phyloP scores from a whole-genome alignment of 169 alveolate genomes.

The Ichthyophthirius multifiliis region DNA sequence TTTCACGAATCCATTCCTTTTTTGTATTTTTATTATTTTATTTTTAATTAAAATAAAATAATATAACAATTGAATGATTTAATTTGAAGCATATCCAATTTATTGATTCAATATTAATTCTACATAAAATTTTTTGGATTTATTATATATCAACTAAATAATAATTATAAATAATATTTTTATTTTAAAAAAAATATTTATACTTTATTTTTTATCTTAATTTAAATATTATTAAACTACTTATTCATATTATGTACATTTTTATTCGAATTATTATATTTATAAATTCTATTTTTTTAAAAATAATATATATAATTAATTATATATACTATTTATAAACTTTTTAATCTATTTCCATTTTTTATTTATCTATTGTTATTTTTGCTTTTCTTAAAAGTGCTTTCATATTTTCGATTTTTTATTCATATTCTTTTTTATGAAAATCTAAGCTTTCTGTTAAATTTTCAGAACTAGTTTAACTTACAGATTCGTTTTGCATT shows the following conservation, averaged over 20 bases:
- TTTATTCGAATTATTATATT: not conserved
- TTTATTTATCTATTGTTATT: not conserved
- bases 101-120: not conserved
- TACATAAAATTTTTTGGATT: not conserved
- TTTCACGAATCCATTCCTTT: slow-evolving; percentile 13
- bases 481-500: too few species aligned
- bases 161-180: not conserved
- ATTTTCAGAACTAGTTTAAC: slow-evolving; percentile 6
- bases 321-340: not conserved
- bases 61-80: not conserved
- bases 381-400: not conserved
- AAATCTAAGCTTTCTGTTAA: not conserved
- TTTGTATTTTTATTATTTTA: not conserved
- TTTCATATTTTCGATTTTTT: not conserved
- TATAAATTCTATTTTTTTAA: not conserved
- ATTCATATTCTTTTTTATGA: not conserved
- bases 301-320: not conserved
- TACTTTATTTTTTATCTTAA: not conserved
- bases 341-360: not conserved
- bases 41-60: not conserved
- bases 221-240: not conserved
- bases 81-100: not conserved
- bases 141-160: not conserved
- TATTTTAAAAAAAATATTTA: not conserved
- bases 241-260: not conserved